Base-by-base conservation (phyloP, 1,284 basidiomycete genomes). In the Marasmius oreades region DNA sequence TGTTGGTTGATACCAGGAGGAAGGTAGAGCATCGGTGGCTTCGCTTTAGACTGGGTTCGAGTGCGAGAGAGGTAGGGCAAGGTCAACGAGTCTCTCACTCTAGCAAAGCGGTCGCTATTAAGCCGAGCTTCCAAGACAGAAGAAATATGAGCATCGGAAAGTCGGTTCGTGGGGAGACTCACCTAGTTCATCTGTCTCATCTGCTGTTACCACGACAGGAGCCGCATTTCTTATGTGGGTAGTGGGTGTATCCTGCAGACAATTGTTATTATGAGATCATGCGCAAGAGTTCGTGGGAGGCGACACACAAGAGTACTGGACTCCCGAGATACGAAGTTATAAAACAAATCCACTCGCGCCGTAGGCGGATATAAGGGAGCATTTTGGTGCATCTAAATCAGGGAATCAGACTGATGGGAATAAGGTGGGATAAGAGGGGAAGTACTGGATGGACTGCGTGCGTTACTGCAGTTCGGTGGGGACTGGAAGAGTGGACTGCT, bases 21-120 rank as follows among this genome's bases (percentile, higher is more conserved):
- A 8, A 16, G 12, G 8, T 58, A n/a, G 50, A 39, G 22, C 33
- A 22, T 18, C 18, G 50, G 33, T 16, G 53, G 31, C 12, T 50
- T 34, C 20, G 22, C 16, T 23, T 47, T 51, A 16, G 44, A 18
- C 11, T 20, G 2, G 14, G 43, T 42, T 18, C 36, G 16, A n/a
- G 26, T 33, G 22, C 46, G 52, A 16, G 36, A 46, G 18, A 52
- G 36, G 26, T 59, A 55, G 6, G 54, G 51, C 31, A 58, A 39
- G 11, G 57, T 52, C 14, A 58, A 28, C 12, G 57, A 58, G 28
- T 58, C 54, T 28, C 52, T 55, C 16, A 55, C 28, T 5, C 43
- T 42, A n/a, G 36, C 39, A 31, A 59, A 59, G 12, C 54, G 42
- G 36, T 52, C 39, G 28, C 44, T 53, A 10, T 31, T 51, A 22